These are phyloP conservation scores for Corymbia maculata DNA, from an alignment of 345 rosid genomes.

Conservation along the genomic window DNA sequence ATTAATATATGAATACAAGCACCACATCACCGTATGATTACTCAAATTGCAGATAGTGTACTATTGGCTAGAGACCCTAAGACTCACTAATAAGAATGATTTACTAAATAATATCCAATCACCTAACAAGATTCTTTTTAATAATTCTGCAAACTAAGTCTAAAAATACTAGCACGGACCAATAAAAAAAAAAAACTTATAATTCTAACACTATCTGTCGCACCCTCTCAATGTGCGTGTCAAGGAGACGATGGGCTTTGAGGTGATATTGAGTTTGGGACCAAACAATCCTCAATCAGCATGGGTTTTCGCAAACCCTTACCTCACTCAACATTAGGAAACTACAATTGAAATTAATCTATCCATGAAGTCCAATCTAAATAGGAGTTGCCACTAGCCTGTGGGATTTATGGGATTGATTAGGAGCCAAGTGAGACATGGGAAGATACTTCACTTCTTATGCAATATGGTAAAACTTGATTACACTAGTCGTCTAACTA, in stretches of 20 bases:
- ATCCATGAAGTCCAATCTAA: background rate
- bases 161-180: background rate
- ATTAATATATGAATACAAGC: background rate
- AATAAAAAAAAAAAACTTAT: background rate
- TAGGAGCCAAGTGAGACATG: background rate
- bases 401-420: fast-evolving
- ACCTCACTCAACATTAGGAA: background rate
- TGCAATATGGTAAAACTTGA: background rate
- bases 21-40: background rate
- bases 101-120: background rate
- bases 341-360: background rate
- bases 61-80: background rate
- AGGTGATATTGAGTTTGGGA: background rate
- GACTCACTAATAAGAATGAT: background rate
- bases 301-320: background rate
- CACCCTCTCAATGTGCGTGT: background rate
- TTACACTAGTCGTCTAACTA: background rate
- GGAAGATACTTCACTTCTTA: background rate
- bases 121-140: background rate
- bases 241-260: background rate
- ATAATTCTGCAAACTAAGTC: background rate
- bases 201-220: background rate
- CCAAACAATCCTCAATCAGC: background rate
- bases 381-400: background rate
- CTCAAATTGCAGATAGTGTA: background rate